Conservation (phyloP, 805 yeast species). For the Grigorovia transvaalensis region DNA sequence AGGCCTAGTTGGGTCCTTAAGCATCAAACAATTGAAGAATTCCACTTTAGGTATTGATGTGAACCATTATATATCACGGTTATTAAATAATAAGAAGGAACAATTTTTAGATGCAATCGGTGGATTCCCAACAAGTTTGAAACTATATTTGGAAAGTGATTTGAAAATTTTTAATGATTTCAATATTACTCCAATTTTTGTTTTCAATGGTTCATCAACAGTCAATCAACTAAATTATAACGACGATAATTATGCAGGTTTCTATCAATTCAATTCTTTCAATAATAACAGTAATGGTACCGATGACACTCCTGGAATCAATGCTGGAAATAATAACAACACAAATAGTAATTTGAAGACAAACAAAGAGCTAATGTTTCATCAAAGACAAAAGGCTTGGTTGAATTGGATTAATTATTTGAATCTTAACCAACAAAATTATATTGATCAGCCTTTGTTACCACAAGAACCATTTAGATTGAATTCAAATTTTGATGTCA, state of each 20-base stretch:
- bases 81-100: conserved; percentile 53
- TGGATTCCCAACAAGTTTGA: conserved; percentile 62
- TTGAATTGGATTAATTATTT: conserved; percentile 29
- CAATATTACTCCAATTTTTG: conserved; percentile 68
- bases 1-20: conserved; percentile 46
- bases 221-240: conserved; percentile 26
- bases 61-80: conserved; percentile 60
- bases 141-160: conserved; percentile 48
- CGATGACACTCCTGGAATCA: neutral
- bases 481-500: conserved; percentile 35
- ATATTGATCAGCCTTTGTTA: conserved; percentile 27
- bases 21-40: conserved; percentile 54
- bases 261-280: conserved; percentile 14
- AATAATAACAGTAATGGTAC: neutral
- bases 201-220: conserved; percentile 57
- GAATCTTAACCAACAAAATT: conserved; percentile 25
- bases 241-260: conserved; percentile 17
- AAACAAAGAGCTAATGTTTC: conserved; percentile 28
- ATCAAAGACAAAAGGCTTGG: conserved; percentile 42
- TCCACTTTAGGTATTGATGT: conserved; percentile 77
- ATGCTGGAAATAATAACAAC: neutral
- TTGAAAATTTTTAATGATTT: conserved; percentile 47
- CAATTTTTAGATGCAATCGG: conserved; percentile 68
- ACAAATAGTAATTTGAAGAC: conserved; percentile 8
- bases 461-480: conserved; percentile 44